Evolutionary conservation across 345 rosid genomes (phyloP).

Genomic region (Noccaea bulbosa): DNA sequence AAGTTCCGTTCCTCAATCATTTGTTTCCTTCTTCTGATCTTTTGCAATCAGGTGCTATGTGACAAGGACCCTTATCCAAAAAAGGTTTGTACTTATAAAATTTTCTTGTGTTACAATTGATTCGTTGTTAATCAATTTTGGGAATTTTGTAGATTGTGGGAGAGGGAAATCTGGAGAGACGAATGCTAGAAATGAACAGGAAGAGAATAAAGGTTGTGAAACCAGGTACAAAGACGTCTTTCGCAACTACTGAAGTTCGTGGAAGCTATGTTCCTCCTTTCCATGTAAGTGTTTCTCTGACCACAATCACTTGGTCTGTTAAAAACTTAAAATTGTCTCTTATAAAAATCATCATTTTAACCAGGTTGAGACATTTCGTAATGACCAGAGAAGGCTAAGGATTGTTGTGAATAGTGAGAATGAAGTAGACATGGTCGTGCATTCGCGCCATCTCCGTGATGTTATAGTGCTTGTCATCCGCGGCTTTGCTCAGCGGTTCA

Average conservation of each 20-base stretch:
- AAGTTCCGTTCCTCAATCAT: background rate
- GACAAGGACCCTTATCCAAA: constrained; percentile 79
- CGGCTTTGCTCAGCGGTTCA: constrained; percentile 91
- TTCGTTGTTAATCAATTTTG: constrained; percentile 17
- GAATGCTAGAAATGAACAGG: constrained; percentile 80
- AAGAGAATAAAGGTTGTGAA: constrained; percentile 92
- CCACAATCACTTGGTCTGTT: constrained; percentile 10
- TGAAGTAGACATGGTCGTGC: constrained; percentile 81
- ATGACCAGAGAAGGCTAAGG: constrained; percentile 78
- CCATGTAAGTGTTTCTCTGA: constrained; percentile 61
- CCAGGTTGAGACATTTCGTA: constrained; percentile 85
- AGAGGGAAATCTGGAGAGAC: constrained; percentile 84
- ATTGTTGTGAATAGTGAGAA: constrained; percentile 89
- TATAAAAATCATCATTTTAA: constrained; percentile 17
- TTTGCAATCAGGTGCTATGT: constrained; percentile 66
- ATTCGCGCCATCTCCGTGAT: constrained; percentile 79
- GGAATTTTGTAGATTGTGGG: constrained; percentile 60
- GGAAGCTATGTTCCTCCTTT: constrained; percentile 95
- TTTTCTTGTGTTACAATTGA: constrained; percentile 2
- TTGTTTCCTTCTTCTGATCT: constrained; percentile 21
- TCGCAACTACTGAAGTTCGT: constrained; percentile 86
- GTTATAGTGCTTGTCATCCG: constrained; percentile 80
- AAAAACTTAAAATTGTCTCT: background rate
- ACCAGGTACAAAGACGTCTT: constrained; percentile 92
- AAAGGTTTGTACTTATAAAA: constrained; percentile 56